Conservation (phyloP, 352 stramenopile species). For the Pythium rishiriense region DNA sequence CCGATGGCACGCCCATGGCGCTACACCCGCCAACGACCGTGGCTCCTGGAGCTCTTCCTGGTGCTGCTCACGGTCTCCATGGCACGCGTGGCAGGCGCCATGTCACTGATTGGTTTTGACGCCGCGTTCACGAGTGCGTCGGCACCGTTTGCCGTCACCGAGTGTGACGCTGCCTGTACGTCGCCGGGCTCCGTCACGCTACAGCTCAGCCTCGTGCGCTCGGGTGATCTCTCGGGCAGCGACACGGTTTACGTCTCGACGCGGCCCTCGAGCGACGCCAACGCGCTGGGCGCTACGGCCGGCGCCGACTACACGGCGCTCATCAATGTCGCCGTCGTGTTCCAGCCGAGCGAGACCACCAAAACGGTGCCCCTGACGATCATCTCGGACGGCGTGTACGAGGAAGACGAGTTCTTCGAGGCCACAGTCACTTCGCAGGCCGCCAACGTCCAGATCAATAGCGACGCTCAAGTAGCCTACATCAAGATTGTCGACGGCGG, state of each 20-base stretch:
- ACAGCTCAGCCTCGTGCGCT: slow-evolving; percentile 35
- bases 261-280: slow-evolving; percentile 11
- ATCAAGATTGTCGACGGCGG: slow-evolving; percentile 39
- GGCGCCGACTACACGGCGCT: slow-evolving; percentile 39
- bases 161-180: slow-evolving; percentile 41
- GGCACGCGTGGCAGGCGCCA: neutral
- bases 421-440: slow-evolving; percentile 33
- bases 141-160: slow-evolving; percentile 30
- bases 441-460: slow-evolving; percentile 23
- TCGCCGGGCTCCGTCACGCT: slow-evolving; percentile 37
- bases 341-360: slow-evolving; percentile 29
- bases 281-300: slow-evolving; percentile 22
- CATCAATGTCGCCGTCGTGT: slow-evolving; percentile 27
- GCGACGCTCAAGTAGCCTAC: slow-evolving; percentile 29
- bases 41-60: too few species aligned
- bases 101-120: slow-evolving; percentile 34
- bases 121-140: slow-evolving; percentile 29
- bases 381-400: slow-evolving; percentile 48
- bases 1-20: too few species aligned
- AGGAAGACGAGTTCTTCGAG: slow-evolving; percentile 49
- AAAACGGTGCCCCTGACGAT: slow-evolving; percentile 38
- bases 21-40: too few species aligned
- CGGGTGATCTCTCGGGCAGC: slow-evolving; percentile 26
- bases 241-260: slow-evolving; percentile 46
- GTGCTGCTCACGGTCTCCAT: neutral